Evolutionary conservation across 345 rosid species (phyloP).

Genomic region (Populus simonii): DNA sequence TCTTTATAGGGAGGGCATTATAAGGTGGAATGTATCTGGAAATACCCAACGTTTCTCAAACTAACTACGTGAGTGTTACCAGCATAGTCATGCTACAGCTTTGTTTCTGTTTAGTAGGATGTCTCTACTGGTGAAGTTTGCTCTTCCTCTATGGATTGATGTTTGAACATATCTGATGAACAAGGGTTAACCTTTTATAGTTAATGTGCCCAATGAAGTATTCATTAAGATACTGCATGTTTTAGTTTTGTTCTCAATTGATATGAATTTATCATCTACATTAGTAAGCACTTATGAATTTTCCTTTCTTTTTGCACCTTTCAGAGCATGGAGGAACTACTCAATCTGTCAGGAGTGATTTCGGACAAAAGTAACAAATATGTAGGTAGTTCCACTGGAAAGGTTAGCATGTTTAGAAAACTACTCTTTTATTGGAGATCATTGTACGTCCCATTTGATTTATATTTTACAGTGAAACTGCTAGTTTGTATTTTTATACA

Average conservation of each 20-base stretch:
- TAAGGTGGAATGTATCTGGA: background rate
- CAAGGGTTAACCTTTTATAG: background rate
- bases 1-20: background rate
- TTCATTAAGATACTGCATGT: background rate
- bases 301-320: background rate
- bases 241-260: background rate
- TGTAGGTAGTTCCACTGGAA: slow-evolving; percentile 24
- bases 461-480: background rate
- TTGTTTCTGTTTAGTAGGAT: background rate
- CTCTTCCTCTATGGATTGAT: background rate
- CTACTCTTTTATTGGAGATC: background rate
- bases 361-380: slow-evolving; percentile 15
- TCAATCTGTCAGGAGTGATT: slow-evolving; percentile 28
- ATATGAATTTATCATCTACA: background rate
- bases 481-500: background rate
- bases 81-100: background rate
- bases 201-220: background rate
- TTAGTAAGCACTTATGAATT: background rate
- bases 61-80: background rate
- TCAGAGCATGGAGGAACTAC: slow-evolving; percentile 51
- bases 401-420: slow-evolving; percentile 30
- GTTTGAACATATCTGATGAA: slow-evolving; percentile 4
- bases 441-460: background rate
- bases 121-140: background rate
- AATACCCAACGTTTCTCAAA: background rate